Percentiles rank a stretch among this genome's conserved stretches.
These are phyloP conservation scores for Spirogloea muscicola DNA, from an alignment of 139 green algal genomes.

Conservation along the genomic window DNA sequence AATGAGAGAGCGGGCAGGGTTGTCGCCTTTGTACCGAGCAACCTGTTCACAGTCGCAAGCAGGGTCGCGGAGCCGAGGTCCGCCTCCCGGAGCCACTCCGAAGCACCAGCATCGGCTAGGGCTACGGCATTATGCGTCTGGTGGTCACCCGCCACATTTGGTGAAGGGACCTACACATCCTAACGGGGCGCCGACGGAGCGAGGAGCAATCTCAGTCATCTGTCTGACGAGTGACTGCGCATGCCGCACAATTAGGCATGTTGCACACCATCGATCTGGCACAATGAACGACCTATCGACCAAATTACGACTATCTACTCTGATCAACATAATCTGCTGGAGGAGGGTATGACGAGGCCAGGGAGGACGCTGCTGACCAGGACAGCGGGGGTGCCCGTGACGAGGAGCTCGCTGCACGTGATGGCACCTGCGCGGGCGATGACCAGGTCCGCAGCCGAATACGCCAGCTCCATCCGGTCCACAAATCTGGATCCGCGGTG, in stretches of 20 bases:
- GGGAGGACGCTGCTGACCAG: too few species aligned
- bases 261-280: too few species aligned
- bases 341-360: too few species aligned
- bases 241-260: too few species aligned
- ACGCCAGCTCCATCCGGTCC: constrained; percentile 42
- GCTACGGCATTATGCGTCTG: constrained; percentile 50
- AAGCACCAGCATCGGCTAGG: constrained; percentile 37
- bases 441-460: constrained; percentile 51
- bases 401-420: constrained; percentile 59
- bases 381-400: constrained; percentile 39
- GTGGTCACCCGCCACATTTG: constrained; percentile 57
- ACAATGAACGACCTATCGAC: too few species aligned
- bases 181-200: too few species aligned
- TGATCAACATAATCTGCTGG: too few species aligned
- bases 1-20: too few species aligned
- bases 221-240: too few species aligned
- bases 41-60: constrained; percentile 5
- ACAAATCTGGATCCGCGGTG: constrained; percentile 37
- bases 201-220: too few species aligned
- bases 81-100: constrained; percentile 33
- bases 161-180: constrained; percentile 53
- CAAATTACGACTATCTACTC: too few species aligned
- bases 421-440: constrained; percentile 53
- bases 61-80: constrained; percentile 8
- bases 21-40: too few species aligned